Evolutionary conservation across 139 green algal species (phyloP), one percentile per base, ranked within the genome.

Genomic region (Chlorella vulgaris): DNA sequence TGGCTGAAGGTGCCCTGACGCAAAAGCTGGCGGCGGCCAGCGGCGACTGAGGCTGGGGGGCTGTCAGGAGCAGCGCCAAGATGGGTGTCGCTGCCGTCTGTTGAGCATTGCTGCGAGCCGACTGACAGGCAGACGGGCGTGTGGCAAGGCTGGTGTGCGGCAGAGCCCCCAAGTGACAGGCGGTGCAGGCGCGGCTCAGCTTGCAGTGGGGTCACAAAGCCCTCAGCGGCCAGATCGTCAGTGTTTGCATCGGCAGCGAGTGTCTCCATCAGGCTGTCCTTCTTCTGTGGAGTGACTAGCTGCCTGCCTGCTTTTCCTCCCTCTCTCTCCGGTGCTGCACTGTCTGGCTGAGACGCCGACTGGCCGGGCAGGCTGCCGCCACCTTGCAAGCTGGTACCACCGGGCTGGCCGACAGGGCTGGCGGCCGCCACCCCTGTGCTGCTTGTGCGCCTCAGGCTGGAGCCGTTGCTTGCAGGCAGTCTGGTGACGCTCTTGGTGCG

Each of bases 1-100:
- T 68, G 50, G 73, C 73, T 79, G 53, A 79, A 79, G 73, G 53
- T 58, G 51, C 47, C 18, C 73, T 79, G 73, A 22, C 53, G 51
- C 7, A 51, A 53, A 33, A 68, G 53, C 55, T 8, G 18, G 15
- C 18, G 5, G 15, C 18, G 8, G 55, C 55, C n/a, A 21, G 21
- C 55, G 22, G 15, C 22, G 47, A 5, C n/a, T 65, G 55, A 21
- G 18, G 22, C 22, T 28, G 55, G 28, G 10, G 55, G 18, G 55
- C 55, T 65, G 55, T 21, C 15, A 65, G 47, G 47, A 15, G 47
- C 13, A 24, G 47, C n/a, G n/a, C n/a, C n/a, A n/a, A n/a, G n/a
- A n/a, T n/a, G n/a, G n/a, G n/a, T n/a, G n/a, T n/a, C n/a, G n/a
- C n/a, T n/a, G n/a, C n/a, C n/a, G n/a, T n/a, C n/a, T n/a, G n/a